These are phyloP conservation scores for Marasmius tenuissimus DNA, from an alignment of 1,284 basidiomycete species.

Conservation along the genomic window DNA sequence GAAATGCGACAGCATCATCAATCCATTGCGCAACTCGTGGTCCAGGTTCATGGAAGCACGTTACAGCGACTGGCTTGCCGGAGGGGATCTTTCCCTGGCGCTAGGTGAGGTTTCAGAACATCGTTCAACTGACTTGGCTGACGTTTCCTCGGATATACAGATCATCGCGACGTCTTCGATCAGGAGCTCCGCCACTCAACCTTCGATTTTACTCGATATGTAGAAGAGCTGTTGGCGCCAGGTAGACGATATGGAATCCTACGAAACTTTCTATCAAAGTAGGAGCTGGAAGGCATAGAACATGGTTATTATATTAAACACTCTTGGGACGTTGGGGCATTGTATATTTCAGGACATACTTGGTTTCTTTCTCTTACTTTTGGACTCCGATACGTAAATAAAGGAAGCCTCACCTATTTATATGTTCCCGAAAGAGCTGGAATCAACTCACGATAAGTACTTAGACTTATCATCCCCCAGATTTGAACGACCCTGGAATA, in stretches of 20 bases:
- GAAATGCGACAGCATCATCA: background rate
- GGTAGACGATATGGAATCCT: background rate
- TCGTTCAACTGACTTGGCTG: background rate
- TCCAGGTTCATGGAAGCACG: background rate
- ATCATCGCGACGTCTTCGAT: background rate
- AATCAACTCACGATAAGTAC: too few relatives aligned
- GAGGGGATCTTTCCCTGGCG: background rate
- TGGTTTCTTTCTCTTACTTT: too few relatives aligned
- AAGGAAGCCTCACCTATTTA: too few relatives aligned
- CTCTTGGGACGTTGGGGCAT: too few relatives aligned
- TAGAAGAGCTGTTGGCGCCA: background rate
- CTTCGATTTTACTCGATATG: background rate
- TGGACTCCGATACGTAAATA: too few relatives aligned
- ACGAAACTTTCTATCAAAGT: background rate
- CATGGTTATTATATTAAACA: too few relatives aligned
- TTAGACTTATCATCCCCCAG: too few relatives aligned
- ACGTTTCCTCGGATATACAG: background rate
- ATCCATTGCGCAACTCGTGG: background rate
- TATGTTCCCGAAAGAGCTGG: too few relatives aligned
- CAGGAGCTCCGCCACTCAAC: background rate
- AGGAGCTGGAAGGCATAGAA: too few relatives aligned
- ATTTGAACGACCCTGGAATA: too few relatives aligned
- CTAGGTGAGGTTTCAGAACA: background rate
- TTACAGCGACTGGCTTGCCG: background rate
- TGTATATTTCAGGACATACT: too few relatives aligned